Evolutionary conservation across 179 eudicot species (phyloP), one percentile per base, ranked within the genome.

Genomic region (Pouteria campechiana): DNA sequence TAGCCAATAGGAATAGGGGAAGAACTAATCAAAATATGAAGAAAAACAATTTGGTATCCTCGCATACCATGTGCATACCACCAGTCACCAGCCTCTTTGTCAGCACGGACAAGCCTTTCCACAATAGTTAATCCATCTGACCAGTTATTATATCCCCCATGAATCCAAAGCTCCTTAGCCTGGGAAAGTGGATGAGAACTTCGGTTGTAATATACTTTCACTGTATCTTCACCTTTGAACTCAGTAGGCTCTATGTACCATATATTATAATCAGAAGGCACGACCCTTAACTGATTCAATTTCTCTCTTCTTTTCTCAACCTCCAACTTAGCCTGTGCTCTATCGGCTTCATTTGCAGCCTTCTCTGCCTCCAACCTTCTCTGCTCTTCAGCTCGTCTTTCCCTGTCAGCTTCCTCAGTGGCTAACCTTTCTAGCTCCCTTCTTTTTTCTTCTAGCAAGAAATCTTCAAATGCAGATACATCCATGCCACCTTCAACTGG

Each of bases 91-190:
- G 48, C 76, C 49, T 53, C 59, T 52, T 51, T 69, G 44, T 69
- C 83, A 36, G 75, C 75, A 48, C 73, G 76, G 40, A 44, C 57
- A 46, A 92, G 86, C 75, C 50, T 68, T 42, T 74, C 65, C 51
- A 68, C 76, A 50, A 88, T 70, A 15, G 94, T 75, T 31, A 83
- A 49, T 8, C 96, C 99, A 55, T 78, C 63, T 46, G 58, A 57
- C 99, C 99, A 92, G 49, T 66, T 68, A 56, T 88, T 74, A 63
- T 80, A 61, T 23, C 99, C 96, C 54, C 96, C 99, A 42, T 83
- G 99, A 57, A 92, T 58, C 99, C 99, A 92, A 34, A 92, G 36
- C 17, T 80, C 86, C 28, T 70, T 65, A 33, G 93, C 85, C 41
- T 73, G 68, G 52, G 67, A 72, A 62, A 92, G 93, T 53, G 96